Evolutionary conservation across 2,329 filamentous ascomycete genomes (phyloP).

Genomic region (Bipolaris gigantea): DNA sequence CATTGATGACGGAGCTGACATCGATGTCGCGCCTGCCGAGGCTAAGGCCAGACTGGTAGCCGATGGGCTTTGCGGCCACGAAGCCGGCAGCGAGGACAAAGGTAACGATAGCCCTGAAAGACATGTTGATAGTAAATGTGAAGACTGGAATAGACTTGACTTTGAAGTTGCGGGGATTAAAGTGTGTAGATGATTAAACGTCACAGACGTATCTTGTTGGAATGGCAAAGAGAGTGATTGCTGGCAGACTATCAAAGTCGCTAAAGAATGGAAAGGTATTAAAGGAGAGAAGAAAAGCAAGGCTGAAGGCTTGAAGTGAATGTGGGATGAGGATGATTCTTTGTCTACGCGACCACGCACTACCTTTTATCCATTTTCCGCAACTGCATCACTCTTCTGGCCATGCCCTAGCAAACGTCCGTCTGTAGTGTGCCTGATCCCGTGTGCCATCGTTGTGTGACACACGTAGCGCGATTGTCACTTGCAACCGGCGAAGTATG

Average conservation of each 20-base stretch:
- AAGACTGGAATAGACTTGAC: slow-evolving; percentile 22
- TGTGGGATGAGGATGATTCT: slow-evolving; percentile 23
- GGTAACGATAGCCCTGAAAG: slow-evolving; percentile 29
- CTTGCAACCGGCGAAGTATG: slow-evolving; percentile 15
- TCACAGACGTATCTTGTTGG: slow-evolving; percentile 35
- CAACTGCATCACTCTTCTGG: neutral
- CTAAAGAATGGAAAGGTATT: slow-evolving; percentile 28
- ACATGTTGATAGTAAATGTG: slow-evolving; percentile 28
- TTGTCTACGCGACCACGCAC: slow-evolving; percentile 16
- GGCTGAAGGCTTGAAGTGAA: slow-evolving; percentile 17
- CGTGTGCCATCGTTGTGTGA: slow-evolving; percentile 18
- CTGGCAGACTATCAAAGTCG: slow-evolving; percentile 45
- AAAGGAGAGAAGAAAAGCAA: slow-evolving; percentile 22
- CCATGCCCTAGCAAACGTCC: neutral
- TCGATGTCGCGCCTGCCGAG: slow-evolving; percentile 20
- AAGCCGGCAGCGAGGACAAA: slow-evolving; percentile 39
- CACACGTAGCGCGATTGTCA: slow-evolving; percentile 18
- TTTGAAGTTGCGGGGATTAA: slow-evolving; percentile 27
- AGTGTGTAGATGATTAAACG: slow-evolving; percentile 30
- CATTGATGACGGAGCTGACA: slow-evolving; percentile 23
- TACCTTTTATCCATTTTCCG: slow-evolving; percentile 32
- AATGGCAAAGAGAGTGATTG: slow-evolving; percentile 21
- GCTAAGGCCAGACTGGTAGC: slow-evolving; percentile 16
- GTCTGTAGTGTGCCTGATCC: slow-evolving; percentile 3
- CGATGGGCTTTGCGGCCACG: slow-evolving; percentile 36